Evolutionary conservation across 345 rosid genomes (phyloP).

Genomic region (Acer saccharum): DNA sequence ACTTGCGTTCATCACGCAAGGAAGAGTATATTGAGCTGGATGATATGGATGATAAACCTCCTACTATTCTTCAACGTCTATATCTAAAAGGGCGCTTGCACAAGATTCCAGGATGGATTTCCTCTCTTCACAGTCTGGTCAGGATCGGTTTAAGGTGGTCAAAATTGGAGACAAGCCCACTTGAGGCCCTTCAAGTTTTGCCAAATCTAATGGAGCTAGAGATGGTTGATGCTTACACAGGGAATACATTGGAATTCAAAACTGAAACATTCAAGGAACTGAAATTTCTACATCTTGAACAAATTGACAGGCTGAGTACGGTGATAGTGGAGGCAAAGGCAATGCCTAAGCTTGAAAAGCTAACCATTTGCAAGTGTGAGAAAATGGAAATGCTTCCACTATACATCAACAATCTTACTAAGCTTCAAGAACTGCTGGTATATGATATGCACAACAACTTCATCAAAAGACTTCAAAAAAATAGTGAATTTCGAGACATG

Average conservation of each 20-base stretch:
- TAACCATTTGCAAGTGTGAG: background rate
- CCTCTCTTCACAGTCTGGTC: background rate
- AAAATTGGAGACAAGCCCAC: background rate
- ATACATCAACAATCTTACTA: conserved; percentile 1
- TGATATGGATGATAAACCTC: background rate
- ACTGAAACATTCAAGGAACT: conserved; percentile 4
- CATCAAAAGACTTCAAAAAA: background rate
- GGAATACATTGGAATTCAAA: background rate
- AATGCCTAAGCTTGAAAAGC: background rate
- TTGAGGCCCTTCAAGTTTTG: background rate
- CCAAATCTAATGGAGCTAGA: conserved; percentile 12
- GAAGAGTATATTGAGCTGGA: conserved; percentile 16
- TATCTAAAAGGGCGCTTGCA: background rate
- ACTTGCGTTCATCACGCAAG: background rate
- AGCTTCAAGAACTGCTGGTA: background rate
- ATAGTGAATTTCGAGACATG: background rate
- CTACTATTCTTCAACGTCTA: background rate
- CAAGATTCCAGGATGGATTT: conserved; percentile 16
- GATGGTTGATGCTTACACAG: background rate
- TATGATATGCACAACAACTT: background rate
- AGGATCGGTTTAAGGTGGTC: background rate
- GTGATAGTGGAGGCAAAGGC: too few species aligned
- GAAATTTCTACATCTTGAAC: background rate
- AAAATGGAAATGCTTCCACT: conserved; percentile 3
- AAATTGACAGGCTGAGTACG: background rate